These are phyloP conservation scores for Guillardia theta DNA, from an alignment of 78 protist species.

Conservation along the genomic window DNA sequence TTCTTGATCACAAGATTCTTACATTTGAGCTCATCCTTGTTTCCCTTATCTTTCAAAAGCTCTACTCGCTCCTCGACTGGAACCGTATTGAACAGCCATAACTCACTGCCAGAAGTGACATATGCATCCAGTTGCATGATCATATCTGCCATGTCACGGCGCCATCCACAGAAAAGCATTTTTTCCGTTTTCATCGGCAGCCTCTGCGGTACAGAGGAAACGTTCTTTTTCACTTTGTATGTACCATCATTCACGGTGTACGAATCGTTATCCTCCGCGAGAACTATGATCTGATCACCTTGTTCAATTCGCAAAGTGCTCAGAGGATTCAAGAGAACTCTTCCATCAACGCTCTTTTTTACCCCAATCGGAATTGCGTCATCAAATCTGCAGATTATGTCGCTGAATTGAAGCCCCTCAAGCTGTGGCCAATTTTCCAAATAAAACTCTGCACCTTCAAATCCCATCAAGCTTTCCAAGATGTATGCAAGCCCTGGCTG, in stretches of 20 bases:
- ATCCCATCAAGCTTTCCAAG: conserved; percentile 50
- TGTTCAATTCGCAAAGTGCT: neutral
- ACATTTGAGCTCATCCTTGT: neutral
- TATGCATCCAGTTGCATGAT: conserved; percentile 24
- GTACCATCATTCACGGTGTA: neutral
- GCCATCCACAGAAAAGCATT: conserved; percentile 54
- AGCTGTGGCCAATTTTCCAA: conserved; percentile 49
- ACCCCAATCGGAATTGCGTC: conserved; percentile 50
- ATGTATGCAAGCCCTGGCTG: conserved; percentile 49
- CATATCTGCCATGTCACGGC: conserved; percentile 55
- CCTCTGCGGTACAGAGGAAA: too few relatives aligned
- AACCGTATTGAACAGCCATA: conserved; percentile 4
- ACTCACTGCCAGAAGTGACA: neutral
- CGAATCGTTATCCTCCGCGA: conserved; percentile 65
- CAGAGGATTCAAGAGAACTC: neutral
- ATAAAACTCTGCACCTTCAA: conserved; percentile 61
- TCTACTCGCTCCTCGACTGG: neutral
- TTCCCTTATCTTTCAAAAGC: neutral
- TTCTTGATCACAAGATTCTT: neutral
- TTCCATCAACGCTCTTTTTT: neutral
- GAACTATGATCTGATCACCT: conserved; percentile 47
- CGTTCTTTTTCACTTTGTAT: neutral
- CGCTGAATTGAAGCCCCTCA: neutral
- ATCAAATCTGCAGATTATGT: neutral
- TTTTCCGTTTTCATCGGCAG: too few relatives aligned